Conservation (phyloP, 176 grass and related monocot genomes). For the Zea mays region DNA sequence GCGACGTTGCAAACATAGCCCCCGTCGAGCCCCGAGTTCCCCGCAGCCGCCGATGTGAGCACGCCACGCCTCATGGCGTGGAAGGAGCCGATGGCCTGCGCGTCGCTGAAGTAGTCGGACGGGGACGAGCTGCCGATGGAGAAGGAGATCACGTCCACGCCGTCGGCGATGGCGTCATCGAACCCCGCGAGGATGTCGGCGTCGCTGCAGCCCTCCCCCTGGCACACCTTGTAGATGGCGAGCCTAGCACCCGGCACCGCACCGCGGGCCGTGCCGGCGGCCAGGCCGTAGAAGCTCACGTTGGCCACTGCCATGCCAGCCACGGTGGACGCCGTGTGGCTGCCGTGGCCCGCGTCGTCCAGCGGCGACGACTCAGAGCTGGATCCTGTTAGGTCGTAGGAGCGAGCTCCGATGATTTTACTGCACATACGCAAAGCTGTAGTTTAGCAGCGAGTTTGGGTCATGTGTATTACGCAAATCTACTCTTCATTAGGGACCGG, state of each 20-base stretch:
- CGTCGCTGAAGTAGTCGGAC: not conserved
- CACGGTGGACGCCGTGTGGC: not conserved
- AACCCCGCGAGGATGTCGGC: not conserved
- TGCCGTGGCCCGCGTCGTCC: not conserved
- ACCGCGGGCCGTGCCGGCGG: constrained; percentile 2
- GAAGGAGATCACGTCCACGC: constrained; percentile 26
- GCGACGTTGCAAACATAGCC: constrained; percentile 30
- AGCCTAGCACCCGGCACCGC: constrained; percentile 11
- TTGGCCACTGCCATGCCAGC: not conserved
- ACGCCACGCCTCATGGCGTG: constrained; percentile 5
- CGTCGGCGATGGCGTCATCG: constrained; percentile 14
- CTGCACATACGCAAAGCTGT: not conserved
- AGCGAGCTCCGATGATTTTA: constrained; percentile 15
- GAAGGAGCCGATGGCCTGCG: constrained; percentile 3
- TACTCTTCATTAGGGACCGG: no score
- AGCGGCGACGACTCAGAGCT: not conserved
- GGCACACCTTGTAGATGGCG: constrained; percentile 44
- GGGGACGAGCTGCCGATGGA: not conserved
- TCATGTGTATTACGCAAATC: not conserved
- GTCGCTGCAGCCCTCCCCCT: rapidly evolving
- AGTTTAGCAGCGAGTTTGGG: not conserved
- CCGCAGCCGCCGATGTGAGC: not conserved
- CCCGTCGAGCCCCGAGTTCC: not conserved
- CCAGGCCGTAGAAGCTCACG: not conserved
- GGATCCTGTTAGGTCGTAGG: not conserved